Evolutionary conservation across 2,329 filamentous ascomycete genomes (phyloP).

Genomic region (Remersonia thermophila): DNA sequence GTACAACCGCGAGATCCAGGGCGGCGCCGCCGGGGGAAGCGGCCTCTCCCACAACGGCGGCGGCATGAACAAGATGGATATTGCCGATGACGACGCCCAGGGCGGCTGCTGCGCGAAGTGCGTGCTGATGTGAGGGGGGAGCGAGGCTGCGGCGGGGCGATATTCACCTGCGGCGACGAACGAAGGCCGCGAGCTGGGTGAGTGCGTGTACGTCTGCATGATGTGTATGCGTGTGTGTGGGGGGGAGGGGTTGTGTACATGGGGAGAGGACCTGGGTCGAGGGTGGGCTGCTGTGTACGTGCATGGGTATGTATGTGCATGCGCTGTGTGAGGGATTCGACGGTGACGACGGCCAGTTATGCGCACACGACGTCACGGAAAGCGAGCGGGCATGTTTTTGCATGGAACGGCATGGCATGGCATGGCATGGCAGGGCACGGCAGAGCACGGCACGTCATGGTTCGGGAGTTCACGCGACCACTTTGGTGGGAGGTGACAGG

Average conservation of each 20-base stretch:
- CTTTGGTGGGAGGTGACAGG: too few species aligned
- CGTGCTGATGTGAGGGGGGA: constrained; percentile 61
- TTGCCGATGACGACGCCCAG: constrained; percentile 55
- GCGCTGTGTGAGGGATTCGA: background rate
- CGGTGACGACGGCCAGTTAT: background rate
- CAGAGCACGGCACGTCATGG: constrained; percentile 6
- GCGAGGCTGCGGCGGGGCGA: background rate
- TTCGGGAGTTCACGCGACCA: too few species aligned
- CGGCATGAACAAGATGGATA: constrained; percentile 63
- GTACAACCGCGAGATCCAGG: constrained; percentile 97
- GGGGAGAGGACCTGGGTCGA: too few species aligned
- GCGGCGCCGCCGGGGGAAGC: constrained; percentile 62
- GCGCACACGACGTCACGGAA: constrained; percentile 2
- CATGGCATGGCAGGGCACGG: background rate
- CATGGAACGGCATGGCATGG: constrained; percentile 4
- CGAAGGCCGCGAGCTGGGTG: too few species aligned
- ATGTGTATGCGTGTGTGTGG: background rate
- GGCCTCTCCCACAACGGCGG: constrained; percentile 49
- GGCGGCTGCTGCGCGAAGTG: constrained; percentile 77
- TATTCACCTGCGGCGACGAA: too few species aligned
- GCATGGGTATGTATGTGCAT: background rate
- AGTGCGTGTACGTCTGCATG: too few species aligned
- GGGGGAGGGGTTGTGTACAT: constrained; percentile 4
- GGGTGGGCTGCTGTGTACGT: background rate
- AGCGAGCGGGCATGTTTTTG: constrained; percentile 5